Evolutionary conservation across 345 rosid genomes (phyloP).

Genomic region (Moricandia moricandioides): DNA sequence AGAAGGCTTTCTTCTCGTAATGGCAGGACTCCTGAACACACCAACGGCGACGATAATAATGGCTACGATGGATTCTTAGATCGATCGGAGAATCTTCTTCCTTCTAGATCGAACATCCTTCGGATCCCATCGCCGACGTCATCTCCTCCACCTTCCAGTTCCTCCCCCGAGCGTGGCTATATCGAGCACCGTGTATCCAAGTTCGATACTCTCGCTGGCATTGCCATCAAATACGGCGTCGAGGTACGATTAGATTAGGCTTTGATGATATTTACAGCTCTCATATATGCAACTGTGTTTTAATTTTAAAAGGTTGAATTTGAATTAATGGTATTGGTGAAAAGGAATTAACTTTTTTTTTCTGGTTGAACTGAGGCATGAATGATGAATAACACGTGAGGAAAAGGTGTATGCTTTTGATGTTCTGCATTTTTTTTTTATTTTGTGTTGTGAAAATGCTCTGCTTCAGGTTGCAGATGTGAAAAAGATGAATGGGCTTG

Average conservation of each 20-base stretch:
- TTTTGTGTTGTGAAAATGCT: not conserved
- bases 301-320: not conserved
- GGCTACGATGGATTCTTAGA: slow-evolving; percentile 27
- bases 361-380: too few relatives aligned
- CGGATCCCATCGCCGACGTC: slow-evolving; percentile 38
- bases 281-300: not conserved
- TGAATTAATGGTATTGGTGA: slow-evolving; percentile 1
- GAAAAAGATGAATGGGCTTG: slow-evolving; percentile 80
- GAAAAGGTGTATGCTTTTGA: slow-evolving; percentile 17
- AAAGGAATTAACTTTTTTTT: not conserved
- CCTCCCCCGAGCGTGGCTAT: slow-evolving; percentile 42
- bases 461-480: slow-evolving; percentile 74
- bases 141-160: slow-evolving; percentile 30
- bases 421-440: not conserved
- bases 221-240: slow-evolving; percentile 92
- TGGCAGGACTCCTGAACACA: slow-evolving; percentile 30
- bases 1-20: slow-evolving; percentile 31
- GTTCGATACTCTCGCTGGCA: slow-evolving; percentile 88
- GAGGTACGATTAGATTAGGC: slow-evolving; percentile 46
- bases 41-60: slow-evolving; percentile 36
- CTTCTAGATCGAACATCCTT: slow-evolving; percentile 30
- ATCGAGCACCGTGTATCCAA: slow-evolving; percentile 73
- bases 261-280: too few relatives aligned
- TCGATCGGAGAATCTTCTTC: slow-evolving; percentile 26
- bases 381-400: slow-evolving; percentile 6